Percentiles rank a stretch among this genome's conserved stretches.
phyloP scores from a whole-genome alignment of 305 asterid species.

The Salvia sclarea region DNA sequence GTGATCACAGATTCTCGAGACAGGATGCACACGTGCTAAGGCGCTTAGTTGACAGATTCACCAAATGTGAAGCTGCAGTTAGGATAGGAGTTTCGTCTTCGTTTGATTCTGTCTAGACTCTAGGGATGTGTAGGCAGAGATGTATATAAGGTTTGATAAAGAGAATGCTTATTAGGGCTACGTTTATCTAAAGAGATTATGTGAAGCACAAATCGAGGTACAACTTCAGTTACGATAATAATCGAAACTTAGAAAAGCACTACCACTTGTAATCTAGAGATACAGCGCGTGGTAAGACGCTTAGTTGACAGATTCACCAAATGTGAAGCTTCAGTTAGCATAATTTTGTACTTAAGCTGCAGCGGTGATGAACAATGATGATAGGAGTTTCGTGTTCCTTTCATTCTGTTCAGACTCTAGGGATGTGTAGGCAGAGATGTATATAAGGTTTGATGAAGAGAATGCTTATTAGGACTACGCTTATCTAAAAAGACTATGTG shows the following conservation, averaged over 20 bases:
- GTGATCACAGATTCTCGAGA: no score
- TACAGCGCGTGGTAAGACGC: background rate
- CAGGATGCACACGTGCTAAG: background rate
- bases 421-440: background rate
- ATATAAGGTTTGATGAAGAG: background rate
- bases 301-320: background rate
- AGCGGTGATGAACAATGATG: background rate
- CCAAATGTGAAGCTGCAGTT: background rate
- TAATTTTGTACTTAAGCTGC: background rate
- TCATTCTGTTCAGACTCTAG: background rate
- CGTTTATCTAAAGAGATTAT: background rate
- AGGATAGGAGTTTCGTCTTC: background rate
- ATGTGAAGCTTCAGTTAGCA: background rate
- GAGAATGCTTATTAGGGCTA: background rate
- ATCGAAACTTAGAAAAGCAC: constrained; percentile 6
- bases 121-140: background rate
- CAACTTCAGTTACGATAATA: background rate
- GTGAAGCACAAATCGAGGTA: background rate
- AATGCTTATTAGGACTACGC: background rate
- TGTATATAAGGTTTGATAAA: background rate
- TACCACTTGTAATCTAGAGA: constrained; percentile 1
- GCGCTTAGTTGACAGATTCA: background rate
- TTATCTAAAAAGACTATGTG: background rate
- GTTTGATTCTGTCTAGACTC: background rate
- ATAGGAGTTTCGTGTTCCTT: no score